These are phyloP conservation scores for Urostyla sp. DNA, from an alignment of 73 alveolate species.

Conservation along the genomic window DNA sequence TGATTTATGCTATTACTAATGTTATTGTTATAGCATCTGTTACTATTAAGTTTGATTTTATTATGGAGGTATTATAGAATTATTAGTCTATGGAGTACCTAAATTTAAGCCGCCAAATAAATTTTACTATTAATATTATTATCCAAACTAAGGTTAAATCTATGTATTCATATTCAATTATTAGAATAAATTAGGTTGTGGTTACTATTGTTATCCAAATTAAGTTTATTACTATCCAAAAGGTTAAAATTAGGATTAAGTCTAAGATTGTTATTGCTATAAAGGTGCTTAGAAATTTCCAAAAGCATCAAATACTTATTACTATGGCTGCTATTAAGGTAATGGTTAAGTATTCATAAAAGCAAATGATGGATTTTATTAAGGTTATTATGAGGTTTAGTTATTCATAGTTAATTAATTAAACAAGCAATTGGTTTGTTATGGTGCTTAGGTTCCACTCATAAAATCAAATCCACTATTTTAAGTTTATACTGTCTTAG, in stretches of 20 bases:
- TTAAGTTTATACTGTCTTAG: neutral
- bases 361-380: neutral
- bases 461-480: conserved; percentile 4
- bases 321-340: neutral
- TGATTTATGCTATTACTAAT: neutral
- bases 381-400: neutral
- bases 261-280: too few species aligned
- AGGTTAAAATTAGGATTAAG: too few species aligned
- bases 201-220: too few species aligned
- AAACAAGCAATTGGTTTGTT: neutral
- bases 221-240: too few species aligned
- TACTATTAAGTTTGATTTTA: too few species aligned
- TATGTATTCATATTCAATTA: neutral
- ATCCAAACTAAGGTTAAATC: neutral
- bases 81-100: too few species aligned
- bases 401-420: neutral
- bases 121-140: too few species aligned
- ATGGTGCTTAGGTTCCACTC: conserved; percentile 1
- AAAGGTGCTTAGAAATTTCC: too few species aligned
- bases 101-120: too few species aligned
- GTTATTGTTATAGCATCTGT: conserved; percentile 2
- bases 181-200: neutral
- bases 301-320: neutral
- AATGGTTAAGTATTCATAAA: neutral
- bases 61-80: too few species aligned